Evolutionary conservation across 1,284 basidiomycete species (phyloP).

Genomic region (Cutaneotrichosporon curvatum): DNA sequence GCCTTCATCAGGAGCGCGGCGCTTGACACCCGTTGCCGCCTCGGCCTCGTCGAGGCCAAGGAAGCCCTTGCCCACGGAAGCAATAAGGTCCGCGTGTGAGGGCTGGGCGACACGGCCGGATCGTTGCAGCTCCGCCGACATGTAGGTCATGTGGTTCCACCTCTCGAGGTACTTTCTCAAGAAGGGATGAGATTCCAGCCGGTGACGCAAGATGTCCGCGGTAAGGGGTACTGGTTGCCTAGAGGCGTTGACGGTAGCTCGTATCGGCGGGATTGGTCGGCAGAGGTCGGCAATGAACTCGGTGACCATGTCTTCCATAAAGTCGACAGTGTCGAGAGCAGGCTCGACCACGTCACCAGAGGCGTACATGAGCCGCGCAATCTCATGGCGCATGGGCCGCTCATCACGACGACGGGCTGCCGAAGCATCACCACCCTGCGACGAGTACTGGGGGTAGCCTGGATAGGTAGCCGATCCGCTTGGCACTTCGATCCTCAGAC

Average conservation of each 20-base stretch:
- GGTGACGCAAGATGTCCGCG: conserved; percentile 30
- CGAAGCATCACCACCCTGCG: not conserved
- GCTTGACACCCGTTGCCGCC: conserved; percentile 6
- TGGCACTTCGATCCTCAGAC: conserved; percentile 3
- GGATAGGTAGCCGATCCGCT: not conserved
- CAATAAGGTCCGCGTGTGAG: conserved; percentile 28
- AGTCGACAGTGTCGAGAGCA: conserved; percentile 36
- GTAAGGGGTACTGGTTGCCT: conserved; percentile 24
- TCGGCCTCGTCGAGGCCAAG: conserved; percentile 28
- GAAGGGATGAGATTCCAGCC: conserved; percentile 24
- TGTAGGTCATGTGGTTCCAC: conserved; percentile 39
- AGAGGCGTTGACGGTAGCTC: conserved; percentile 11
- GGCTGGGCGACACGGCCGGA: conserved; percentile 23
- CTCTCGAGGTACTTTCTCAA: conserved; percentile 36
- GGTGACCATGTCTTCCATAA: conserved; percentile 39
- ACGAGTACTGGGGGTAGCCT: not conserved
- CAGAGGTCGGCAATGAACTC: conserved; percentile 39
- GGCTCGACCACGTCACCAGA: conserved; percentile 38
- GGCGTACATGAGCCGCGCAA: conserved; percentile 40
- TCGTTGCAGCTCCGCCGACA: conserved; percentile 27
- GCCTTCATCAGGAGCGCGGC: conserved; percentile 6
- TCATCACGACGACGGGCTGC: conserved; percentile 17
- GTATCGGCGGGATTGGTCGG: conserved; percentile 30
- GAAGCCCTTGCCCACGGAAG: conserved; percentile 30
- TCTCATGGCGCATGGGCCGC: conserved; percentile 40